Conservation (phyloP, 208 protist species). For the Ichthyophonus hoferi region DNA sequence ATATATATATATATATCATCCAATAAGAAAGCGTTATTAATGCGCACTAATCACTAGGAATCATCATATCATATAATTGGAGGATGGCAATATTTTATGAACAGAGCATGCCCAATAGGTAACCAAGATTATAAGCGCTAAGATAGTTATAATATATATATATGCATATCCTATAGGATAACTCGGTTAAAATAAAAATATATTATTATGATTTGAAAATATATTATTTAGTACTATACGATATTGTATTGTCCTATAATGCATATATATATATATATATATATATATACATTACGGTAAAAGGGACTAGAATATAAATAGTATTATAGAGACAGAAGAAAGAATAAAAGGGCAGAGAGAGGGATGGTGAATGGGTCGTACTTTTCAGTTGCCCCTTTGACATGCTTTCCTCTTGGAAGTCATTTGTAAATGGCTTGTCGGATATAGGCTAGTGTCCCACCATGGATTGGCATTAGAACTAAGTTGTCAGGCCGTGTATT, state of each 20-base stretch:
- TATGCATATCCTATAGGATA: too few relatives aligned
- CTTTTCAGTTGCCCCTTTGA: slow-evolving; percentile 4
- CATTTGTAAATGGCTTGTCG: slow-evolving; percentile 12
- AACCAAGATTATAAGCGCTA: too few relatives aligned
- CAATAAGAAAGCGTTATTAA: too few relatives aligned
- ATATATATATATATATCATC: too few relatives aligned
- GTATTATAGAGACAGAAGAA: not conserved
- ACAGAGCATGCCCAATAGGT: too few relatives aligned
- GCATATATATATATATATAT: not conserved
- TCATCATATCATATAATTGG: too few relatives aligned
- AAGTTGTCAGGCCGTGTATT: not conserved
- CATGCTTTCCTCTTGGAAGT: slow-evolving; percentile 7
- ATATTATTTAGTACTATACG: too few relatives aligned
- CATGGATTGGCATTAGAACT: not conserved
- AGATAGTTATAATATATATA: too few relatives aligned
- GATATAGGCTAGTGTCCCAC: not conserved
- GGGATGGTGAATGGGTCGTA: not conserved
- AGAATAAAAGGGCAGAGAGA: not conserved
- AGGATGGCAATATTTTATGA: too few relatives aligned
- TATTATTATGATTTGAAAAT: too few relatives aligned
- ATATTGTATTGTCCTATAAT: not conserved
- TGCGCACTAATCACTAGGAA: too few relatives aligned
- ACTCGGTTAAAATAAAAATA: too few relatives aligned
- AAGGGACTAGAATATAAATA: not conserved
- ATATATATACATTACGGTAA: not conserved